Evolutionary conservation across 139 green algal genomes (phyloP), one percentile per base, ranked within the genome.

Genomic region (Chlorella sp.): DNA sequence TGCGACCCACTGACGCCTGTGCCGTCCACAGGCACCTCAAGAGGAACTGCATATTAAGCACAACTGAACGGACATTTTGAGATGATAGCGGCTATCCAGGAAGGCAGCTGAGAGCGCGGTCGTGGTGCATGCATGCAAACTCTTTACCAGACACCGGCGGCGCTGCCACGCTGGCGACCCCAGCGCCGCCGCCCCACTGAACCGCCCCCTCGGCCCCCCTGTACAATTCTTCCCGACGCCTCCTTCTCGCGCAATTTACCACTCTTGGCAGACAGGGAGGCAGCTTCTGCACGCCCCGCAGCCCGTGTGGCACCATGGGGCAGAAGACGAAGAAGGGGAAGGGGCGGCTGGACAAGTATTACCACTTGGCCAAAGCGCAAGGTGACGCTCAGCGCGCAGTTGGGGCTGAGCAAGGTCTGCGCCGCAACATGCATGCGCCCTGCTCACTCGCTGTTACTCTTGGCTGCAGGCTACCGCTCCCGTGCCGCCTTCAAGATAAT

Each of bases 401-500:
- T 92, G 26, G 4, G 19, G 37, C 73, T 39, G 80, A 18, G n/a
- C n/a, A n/a, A n/a, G 68, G 39, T 60, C 71, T 1, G 30, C 37
- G 22, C 42, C 28, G 79, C 22, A 11, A 37, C 81, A 85, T 66
- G 61, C 85, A 40, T 77, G 32, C 40, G 34, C 22, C 66, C 7
- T 71, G 64, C 64, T 28, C 64, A 71, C 64, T 71, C 21, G 21
- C 64, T 26, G 64, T 18, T 28, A 30, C 64, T 14, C 11, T 61
- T 92, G 26, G 12, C 69, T 76, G 36, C 76, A 88, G 36, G 97
- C 69, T 99, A 97, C 92, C 96, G 98, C 30, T 99, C 98, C 0
- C 97, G 98, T 92, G 98, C 98, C 61, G 97, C 98, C 2, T 99
- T 99, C 94, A 99, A 99, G 96, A 96, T 99, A 19, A 97, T 99